Conservation (phyloP, 352 stramenopile genomes). For the Globisporangium recalcitrans region DNA sequence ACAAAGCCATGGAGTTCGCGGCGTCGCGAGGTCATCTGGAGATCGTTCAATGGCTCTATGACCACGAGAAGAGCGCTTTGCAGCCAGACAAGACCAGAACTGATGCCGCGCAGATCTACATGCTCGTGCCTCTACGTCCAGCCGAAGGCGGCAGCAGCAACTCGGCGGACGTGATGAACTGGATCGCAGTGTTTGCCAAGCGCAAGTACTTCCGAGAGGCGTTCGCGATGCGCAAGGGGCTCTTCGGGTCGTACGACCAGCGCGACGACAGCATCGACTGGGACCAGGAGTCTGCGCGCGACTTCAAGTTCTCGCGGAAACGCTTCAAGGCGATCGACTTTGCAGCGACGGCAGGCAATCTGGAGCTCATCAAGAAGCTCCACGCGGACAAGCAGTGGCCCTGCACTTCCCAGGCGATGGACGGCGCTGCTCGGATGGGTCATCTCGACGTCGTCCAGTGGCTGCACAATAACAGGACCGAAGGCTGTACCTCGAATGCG, state of each 20-base stretch:
- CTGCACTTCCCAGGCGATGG: constrained; percentile 22
- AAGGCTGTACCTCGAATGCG: constrained; percentile 32
- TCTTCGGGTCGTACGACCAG: constrained; percentile 31
- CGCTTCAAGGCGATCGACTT: constrained; percentile 29
- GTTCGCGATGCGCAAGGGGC: constrained; percentile 25
- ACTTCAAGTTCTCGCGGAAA: constrained; percentile 11
- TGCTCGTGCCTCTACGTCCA: constrained; percentile 22
- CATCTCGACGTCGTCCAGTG: constrained; percentile 36
- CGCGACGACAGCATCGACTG: constrained; percentile 26
- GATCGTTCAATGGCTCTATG: constrained; percentile 32
- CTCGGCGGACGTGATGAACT: constrained; percentile 27
- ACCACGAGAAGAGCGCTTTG: constrained; percentile 10
- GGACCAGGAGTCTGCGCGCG: constrained; percentile 9
- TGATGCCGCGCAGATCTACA: constrained; percentile 15
- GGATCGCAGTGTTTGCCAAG: constrained; percentile 27
- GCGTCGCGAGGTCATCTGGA: constrained; percentile 25
- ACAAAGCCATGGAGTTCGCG: constrained; percentile 40
- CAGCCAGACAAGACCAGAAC: neutral
- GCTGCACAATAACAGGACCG: constrained; percentile 31
- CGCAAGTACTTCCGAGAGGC: constrained; percentile 28
- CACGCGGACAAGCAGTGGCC: constrained; percentile 25
- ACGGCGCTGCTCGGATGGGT: constrained; percentile 31
- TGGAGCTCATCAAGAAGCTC: constrained; percentile 30
- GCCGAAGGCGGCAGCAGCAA: neutral
- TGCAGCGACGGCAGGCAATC: constrained; percentile 25